Conservation (phyloP, 768 basidiomycete genomes). For the Cystofilobasidium capitatum region DNA sequence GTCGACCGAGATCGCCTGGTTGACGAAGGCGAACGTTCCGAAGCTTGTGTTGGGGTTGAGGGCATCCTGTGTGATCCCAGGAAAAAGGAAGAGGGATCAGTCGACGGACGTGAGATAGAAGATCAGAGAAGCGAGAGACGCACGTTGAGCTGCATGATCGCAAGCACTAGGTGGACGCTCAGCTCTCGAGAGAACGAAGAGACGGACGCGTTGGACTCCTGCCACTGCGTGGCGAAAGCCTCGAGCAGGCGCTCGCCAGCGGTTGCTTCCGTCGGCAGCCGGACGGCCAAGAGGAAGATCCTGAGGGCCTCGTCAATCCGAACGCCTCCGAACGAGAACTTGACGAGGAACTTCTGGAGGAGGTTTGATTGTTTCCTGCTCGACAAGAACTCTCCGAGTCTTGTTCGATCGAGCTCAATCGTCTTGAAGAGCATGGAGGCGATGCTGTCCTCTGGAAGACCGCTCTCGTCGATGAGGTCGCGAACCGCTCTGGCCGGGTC, state of each 20-base stretch:
- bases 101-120: neutral
- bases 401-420: constrained; percentile 55
- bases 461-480: constrained; percentile 55
- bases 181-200: constrained; percentile 72
- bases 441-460: constrained; percentile 58
- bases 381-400: constrained; percentile 74
- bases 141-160: constrained; percentile 70
- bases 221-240: constrained; percentile 79
- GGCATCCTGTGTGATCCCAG: constrained; percentile 45
- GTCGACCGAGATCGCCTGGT: constrained; percentile 49
- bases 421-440: constrained; percentile 67
- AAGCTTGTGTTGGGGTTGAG: constrained; percentile 47
- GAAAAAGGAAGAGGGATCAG: neutral
- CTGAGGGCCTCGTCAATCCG: constrained; percentile 82
- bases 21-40: constrained; percentile 33
- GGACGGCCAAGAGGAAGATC: constrained; percentile 72
- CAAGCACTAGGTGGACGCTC: constrained; percentile 63
- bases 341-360: constrained; percentile 73
- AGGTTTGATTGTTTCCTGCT: constrained; percentile 62
- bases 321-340: constrained; percentile 72
- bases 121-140: neutral
- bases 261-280: constrained; percentile 48
- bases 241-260: constrained; percentile 64
- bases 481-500: constrained; percentile 72
- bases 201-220: constrained; percentile 69